A percentile compares a stretch with the other conserved stretches of the same genome.
phyloP scores from a whole-genome alignment of 495 filamentous ascomycete genomes.

The Penicillium dipodomyicola region DNA sequence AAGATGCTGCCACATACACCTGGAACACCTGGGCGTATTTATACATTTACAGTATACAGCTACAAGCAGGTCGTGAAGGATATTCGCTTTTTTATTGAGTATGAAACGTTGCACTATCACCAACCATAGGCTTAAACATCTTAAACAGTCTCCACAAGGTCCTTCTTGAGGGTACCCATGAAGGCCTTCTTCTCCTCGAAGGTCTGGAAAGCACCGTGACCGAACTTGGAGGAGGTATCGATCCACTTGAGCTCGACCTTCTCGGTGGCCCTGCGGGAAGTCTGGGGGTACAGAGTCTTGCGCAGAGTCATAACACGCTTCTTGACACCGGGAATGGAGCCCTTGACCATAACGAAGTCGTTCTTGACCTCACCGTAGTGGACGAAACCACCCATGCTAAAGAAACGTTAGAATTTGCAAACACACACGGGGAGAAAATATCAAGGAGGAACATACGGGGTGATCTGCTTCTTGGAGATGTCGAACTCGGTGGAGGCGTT shows the following conservation, averaged over 20 bases:
- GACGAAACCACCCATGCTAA: constrained; percentile 96
- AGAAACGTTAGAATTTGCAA: constrained; percentile 31
- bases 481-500: constrained; percentile 96
- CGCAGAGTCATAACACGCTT: constrained; percentile 99
- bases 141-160: constrained; percentile 72
- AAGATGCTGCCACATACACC: neutral
- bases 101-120: constrained; percentile 42
- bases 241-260: constrained; percentile 99
- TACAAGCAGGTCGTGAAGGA: constrained; percentile 30
- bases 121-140: constrained; percentile 47
- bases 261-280: constrained; percentile 89
- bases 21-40: neutral
- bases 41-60: neutral
- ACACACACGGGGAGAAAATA: neutral
- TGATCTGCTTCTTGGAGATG: constrained; percentile 98
- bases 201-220: constrained; percentile 99
- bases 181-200: constrained; percentile 96
- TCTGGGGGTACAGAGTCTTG: constrained; percentile 99
- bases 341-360: constrained; percentile 98
- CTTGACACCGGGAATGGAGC: constrained; percentile 95
- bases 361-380: constrained; percentile 99
- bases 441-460: constrained; percentile 75
- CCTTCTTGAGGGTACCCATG: constrained; percentile 99
- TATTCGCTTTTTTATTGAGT: constrained; percentile 53
- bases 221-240: constrained; percentile 99